Base-by-base conservation (phyloP, 768 basidiomycete genomes). In the Naematelia encephala region DNA sequence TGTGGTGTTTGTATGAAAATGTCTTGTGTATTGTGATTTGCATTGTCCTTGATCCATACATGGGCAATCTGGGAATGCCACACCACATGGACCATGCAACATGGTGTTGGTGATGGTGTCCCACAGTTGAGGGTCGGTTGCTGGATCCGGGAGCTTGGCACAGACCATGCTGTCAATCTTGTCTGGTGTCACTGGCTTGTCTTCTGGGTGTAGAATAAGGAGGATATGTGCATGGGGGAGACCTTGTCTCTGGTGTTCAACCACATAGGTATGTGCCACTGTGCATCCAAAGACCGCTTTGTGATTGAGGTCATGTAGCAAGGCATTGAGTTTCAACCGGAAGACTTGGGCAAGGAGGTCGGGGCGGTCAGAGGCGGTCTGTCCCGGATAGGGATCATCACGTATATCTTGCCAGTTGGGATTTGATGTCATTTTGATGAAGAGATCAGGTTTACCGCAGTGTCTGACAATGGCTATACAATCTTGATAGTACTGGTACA, bases 241-340 rank as follows among this genome's bases (percentile, higher is more conserved):
- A 0, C 82, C 82, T 0, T 80, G 68, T 59, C 84, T 85, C 65
- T 85, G 84, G 63, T 84, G 85, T 60, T 86, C 82, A 51, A 84
- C 83, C 10, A 79, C 80, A 56, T 83, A 82, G 0, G 85, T 80
- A 56, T 78, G 70, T 3, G 80, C 84, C 10, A 78, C 79, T 4
- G 72, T 57, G 0, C 57, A 8, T 0, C 83, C 84, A 74, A 83
- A 79, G 44, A 81, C 70, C 5, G 78, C 78, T 43, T 78, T 23
- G 12, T 73, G 69, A 5, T 34, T 22, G 44, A 85, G 78, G 76
- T 72, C 1, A 79, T 30, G 56, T 0, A 82, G 21, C 1, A 82
- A 50, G 0, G 72, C 78, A 10, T 78, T 60, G 39, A 77, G 78
- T 67, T 84, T 83, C 47, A 71, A 39, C 13, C 80, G 43, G 61